Conservation (phyloP, 2,329 filamentous ascomycete species). For the Exutisphaerella laricina region DNA sequence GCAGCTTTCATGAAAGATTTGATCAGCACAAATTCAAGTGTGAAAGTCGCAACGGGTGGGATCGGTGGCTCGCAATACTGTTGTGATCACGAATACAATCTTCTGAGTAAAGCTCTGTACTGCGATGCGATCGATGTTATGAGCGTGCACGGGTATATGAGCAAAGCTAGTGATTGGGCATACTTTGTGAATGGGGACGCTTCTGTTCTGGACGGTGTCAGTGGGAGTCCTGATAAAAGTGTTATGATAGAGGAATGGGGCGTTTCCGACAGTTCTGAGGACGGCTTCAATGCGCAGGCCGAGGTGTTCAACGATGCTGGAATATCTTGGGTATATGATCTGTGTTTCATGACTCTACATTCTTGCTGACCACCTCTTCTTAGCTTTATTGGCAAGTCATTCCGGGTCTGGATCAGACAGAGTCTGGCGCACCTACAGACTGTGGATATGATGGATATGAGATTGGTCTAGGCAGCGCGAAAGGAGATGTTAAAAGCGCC, state of each 20-base stretch:
- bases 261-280: not conserved
- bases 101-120: not conserved
- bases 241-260: not conserved
- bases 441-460: not conserved
- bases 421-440: not conserved
- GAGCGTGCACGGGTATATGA: conserved; percentile 1
- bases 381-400: not conserved
- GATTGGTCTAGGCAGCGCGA: not conserved
- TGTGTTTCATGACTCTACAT: not conserved
- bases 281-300: not conserved
- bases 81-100: not conserved
- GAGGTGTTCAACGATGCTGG: not conserved
- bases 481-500: not conserved
- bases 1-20: not conserved
- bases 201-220: not conserved
- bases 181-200: not conserved
- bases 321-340: not conserved
- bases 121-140: not conserved
- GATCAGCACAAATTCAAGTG: not conserved
- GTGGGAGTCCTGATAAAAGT: not conserved
- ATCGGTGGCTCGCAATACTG: not conserved
- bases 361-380: not conserved
- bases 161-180: not conserved
- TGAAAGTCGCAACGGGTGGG: not conserved
- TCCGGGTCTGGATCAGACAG: not conserved